Conservation (phyloP, 768 basidiomycete genomes). For the Macrocybe gigantea region DNA sequence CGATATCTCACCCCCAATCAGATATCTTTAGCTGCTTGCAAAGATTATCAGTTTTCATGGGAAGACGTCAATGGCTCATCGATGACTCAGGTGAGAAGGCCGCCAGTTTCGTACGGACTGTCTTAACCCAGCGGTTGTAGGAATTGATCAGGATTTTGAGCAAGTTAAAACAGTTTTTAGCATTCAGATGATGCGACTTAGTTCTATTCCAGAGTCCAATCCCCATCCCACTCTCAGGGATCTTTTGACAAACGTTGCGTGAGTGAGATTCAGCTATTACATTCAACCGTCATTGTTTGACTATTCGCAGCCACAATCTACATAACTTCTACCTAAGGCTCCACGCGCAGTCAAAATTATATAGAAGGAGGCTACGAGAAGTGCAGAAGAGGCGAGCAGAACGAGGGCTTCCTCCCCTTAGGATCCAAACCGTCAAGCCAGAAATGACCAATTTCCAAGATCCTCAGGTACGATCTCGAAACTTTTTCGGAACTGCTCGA, state of each 20-base stretch:
- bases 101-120: not conserved
- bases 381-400: slow-evolving; percentile 11
- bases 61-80: slow-evolving; percentile 27
- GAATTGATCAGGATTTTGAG: slow-evolving; percentile 16
- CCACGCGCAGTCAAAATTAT: slow-evolving; percentile 18
- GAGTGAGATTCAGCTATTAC: not conserved
- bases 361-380: slow-evolving; percentile 16
- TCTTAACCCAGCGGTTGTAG: slow-evolving; percentile 2
- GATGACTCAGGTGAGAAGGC: slow-evolving; percentile 25
- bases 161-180: slow-evolving; percentile 2
- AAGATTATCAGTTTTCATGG: slow-evolving; percentile 33
- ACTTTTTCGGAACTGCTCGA: not conserved
- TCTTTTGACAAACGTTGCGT: slow-evolving; percentile 26
- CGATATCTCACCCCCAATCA: slow-evolving; percentile 3
- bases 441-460: slow-evolving; percentile 36
- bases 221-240: slow-evolving; percentile 22
- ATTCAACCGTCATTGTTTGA: not conserved
- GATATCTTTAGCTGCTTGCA: slow-evolving; percentile 31
- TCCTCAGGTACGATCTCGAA: slow-evolving; percentile 19
- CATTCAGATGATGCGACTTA: not conserved
- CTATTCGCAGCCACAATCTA: slow-evolving; percentile 21
- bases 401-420: slow-evolving; percentile 7
- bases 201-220: slow-evolving; percentile 15
- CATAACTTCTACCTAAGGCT: slow-evolving; percentile 22
- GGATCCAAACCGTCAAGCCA: slow-evolving; percentile 4